Base-by-base conservation (phyloP, 2,329 filamentous ascomycete species). In the Parastagonospora nodorum region DNA sequence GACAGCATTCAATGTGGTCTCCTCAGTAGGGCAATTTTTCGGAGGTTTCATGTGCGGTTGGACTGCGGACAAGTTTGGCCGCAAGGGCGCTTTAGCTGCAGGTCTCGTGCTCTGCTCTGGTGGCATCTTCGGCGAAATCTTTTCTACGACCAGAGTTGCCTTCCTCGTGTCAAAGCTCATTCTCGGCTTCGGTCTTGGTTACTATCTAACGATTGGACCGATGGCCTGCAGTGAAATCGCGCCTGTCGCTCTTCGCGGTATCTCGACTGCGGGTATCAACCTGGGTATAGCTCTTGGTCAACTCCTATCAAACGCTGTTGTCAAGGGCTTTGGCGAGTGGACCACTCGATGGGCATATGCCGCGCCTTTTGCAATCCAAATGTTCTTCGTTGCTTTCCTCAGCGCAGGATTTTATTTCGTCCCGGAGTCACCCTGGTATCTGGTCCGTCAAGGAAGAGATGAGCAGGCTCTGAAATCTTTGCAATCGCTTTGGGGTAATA, bases 351-450 rank as follows among this genome's bases (percentile, higher is more conserved):
- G 84, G 84, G 81, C 83, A 0, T 88, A 86, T 65, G 79, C 84
- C 38, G 85, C 87, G 14, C 67, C 66, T 1, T 89, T 88, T 60
- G 85, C 82, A 0, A 74, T 89, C 24, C 87, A 90, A 73, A 89
- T 87, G 85, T 86, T 89, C 74, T 89, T 86, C 85, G 85, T 85
- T 0, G 61, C 85, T 6, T 84, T 86, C 6, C 77, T 89, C 7
- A 77, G 84, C 38, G 68, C 87, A 45, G 85, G 83, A 48, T 83
- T 89, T 59, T 82, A 74, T 59, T 85, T 88, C 55, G 86, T 86
- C 0, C 87, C 86, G 7, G 85, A 88, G 67, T 85, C 82, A 10
- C 86, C 86, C 1, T 88, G 85, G 85, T 89, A 86, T 85, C 79
- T 89, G n/a, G 84, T 89, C 30, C 83, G 87, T 8, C 81, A 80